A percentile compares a stretch with the other conserved stretches of the same genome.
Conservation (phyloP, 306 rosid species). For the Acacia confusa region DNA sequence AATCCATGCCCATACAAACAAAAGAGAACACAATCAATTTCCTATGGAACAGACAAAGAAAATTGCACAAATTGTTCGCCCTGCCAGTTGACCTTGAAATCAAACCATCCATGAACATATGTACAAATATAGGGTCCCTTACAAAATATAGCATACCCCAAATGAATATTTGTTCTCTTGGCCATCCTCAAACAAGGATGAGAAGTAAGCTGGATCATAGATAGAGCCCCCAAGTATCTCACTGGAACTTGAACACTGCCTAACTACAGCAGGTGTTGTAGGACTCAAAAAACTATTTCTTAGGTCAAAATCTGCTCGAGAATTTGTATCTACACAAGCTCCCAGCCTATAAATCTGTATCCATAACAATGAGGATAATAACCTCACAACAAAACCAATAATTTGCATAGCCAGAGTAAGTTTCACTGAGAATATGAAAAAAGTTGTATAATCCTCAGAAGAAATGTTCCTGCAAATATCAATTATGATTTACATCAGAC, state of each 20-base stretch:
- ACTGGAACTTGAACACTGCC: conserved; percentile 72
- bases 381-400: conserved; percentile 67
- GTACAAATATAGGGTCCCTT: conserved; percentile 9
- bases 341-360: conserved; percentile 97
- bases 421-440: conserved; percentile 72
- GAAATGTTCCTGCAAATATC: conserved; percentile 74
- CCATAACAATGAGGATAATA: conserved; percentile 82
- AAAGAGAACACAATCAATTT: background rate
- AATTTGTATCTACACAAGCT: conserved; percentile 54
- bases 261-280: conserved; percentile 51
- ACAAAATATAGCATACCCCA: conserved; percentile 55
- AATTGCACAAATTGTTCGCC: conserved; percentile 14
- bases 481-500: conserved; percentile 27
- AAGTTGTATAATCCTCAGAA: conserved; percentile 40
- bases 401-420: conserved; percentile 84
- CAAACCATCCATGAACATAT: conserved; percentile 24
- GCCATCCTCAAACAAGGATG: conserved; percentile 82
- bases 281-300: conserved; percentile 91
- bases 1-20: background rate
- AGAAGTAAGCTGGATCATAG: conserved; percentile 78
- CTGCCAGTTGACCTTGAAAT: conserved; percentile 10
- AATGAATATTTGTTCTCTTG: conserved; percentile 52
- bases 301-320: conserved; percentile 68
- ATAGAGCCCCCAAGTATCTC: conserved; percentile 92
- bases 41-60: background rate